Conservation (phyloP, 1,284 basidiomycete species). For the Trichosporon faecale region DNA sequence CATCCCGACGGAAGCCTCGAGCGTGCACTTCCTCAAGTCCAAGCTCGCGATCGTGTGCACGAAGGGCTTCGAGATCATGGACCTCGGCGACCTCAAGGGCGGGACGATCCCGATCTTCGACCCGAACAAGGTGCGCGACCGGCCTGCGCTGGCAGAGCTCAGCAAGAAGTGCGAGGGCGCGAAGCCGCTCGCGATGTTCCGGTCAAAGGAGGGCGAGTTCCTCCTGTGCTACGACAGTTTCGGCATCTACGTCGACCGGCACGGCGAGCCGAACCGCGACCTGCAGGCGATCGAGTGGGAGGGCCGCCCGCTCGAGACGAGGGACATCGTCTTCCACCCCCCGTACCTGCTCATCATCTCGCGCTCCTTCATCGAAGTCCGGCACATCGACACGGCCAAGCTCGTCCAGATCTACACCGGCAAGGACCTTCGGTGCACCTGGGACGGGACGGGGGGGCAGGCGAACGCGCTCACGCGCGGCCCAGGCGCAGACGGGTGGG, state of each 20-base stretch:
- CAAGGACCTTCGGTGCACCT: conserved; percentile 76
- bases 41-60: conserved; percentile 87
- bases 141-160: conserved; percentile 67
- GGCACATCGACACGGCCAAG: conserved; percentile 77
- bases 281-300: conserved; percentile 87
- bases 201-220: conserved; percentile 82
- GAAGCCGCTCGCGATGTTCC: conserved; percentile 87
- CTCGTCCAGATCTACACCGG: conserved; percentile 85
- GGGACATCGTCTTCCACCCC: conserved; percentile 79
- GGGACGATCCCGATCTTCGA: conserved; percentile 68
- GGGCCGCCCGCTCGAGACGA: conserved; percentile 62
- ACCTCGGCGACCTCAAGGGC: conserved; percentile 79
- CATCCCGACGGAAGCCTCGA: conserved; percentile 81
- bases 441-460: conserved; percentile 60
- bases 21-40: conserved; percentile 84
- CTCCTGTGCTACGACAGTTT: conserved; percentile 91
- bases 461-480: conserved; percentile 31
- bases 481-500: conserved; percentile 48
- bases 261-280: conserved; percentile 73
- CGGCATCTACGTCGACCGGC: conserved; percentile 61
- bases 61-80: conserved; percentile 97
- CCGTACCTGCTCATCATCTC: conserved; percentile 90
- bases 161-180: conserved; percentile 73
- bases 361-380: conserved; percentile 85
- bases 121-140: conserved; percentile 64